These are phyloP conservation scores for Mortierella sp. DNA, from an alignment of 371 early-diverging fungal species.

Conservation along the genomic window DNA sequence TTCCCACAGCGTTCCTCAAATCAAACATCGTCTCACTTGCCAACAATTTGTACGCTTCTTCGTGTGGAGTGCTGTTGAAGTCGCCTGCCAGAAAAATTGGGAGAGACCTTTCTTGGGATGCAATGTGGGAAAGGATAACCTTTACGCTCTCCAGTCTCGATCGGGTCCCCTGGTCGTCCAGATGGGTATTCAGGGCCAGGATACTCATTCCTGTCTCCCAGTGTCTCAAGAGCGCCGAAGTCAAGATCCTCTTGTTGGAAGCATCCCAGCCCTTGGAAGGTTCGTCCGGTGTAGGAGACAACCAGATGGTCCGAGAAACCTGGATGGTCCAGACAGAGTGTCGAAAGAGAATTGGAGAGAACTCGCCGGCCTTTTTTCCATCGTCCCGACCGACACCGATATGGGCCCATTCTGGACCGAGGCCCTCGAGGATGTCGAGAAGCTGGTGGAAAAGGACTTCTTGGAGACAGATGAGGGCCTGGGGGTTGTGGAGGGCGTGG, in stretches of 20 bases:
- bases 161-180: conserved; percentile 14
- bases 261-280: conserved; percentile 21
- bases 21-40: neutral
- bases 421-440: conserved; percentile 59
- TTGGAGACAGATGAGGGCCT: conserved; percentile 38
- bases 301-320: neutral
- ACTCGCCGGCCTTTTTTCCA: conserved; percentile 64
- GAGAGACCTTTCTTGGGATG: neutral
- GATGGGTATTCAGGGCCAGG: conserved; percentile 17
- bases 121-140: conserved; percentile 15
- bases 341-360: conserved; percentile 25
- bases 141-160: conserved; percentile 18
- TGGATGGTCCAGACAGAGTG: conserved; percentile 4
- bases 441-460: conserved; percentile 65
- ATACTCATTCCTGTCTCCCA: neutral
- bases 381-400: conserved; percentile 64
- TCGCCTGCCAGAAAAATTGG: conserved; percentile 18
- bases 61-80: conserved; percentile 19
- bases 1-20: conserved; percentile 17
- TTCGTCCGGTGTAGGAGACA: conserved; percentile 12
- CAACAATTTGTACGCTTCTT: conserved; percentile 14
- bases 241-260: conserved; percentile 14
- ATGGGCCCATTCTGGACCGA: conserved; percentile 64
- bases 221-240: conserved; percentile 11
- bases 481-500: conserved; percentile 10